Conservation (phyloP, 805 yeast species). For the Kodamaea neixiangensis region DNA sequence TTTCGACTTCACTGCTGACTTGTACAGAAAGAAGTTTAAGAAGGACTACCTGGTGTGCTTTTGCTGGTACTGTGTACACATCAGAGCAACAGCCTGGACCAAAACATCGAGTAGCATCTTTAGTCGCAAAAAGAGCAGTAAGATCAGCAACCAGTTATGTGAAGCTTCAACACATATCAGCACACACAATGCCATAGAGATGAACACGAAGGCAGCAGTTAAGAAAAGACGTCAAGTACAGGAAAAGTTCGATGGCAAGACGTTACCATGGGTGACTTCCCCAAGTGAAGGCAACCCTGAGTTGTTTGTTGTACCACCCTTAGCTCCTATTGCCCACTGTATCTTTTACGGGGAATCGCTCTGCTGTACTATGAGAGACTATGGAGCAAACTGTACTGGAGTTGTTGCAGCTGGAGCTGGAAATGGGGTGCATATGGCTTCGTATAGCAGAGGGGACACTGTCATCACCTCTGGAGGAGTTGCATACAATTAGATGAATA, state of each 20-base stretch:
- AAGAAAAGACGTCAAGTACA: not conserved
- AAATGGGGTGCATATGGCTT: not conserved
- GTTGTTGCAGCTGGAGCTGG: conserved; percentile 9
- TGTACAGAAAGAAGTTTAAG: conserved; percentile 16
- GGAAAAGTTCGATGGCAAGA: conserved; percentile 1
- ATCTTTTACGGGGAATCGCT: conserved; percentile 10
- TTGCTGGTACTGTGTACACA: conserved; percentile 18
- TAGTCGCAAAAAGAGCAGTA: conserved; percentile 7
- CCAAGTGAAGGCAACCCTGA: conserved; percentile 3
- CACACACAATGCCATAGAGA: conserved; percentile 3
- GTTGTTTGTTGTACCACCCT: conserved; percentile 14
- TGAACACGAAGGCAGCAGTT: conserved; percentile 1
- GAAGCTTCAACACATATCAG: conserved; percentile 19
- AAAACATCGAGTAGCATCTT: not conserved
- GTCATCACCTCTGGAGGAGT: not conserved
- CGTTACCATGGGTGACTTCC: conserved; percentile 1
- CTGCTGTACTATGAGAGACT: conserved; percentile 13
- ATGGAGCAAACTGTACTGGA: conserved; percentile 10
- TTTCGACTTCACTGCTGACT: conserved; percentile 19
- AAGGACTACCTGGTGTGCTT: conserved; percentile 24
- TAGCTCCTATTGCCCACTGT: conserved; percentile 8
- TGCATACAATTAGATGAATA: no score
- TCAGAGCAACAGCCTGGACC: not conserved
- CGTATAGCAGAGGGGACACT: not conserved
- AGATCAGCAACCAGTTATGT: conserved; percentile 15